A percentile compares a stretch with the other conserved stretches of the same genome.
Evolutionary conservation across 371 early-diverging fungal species (phyloP).

Genomic region (Rhizomucor pusillus): DNA sequence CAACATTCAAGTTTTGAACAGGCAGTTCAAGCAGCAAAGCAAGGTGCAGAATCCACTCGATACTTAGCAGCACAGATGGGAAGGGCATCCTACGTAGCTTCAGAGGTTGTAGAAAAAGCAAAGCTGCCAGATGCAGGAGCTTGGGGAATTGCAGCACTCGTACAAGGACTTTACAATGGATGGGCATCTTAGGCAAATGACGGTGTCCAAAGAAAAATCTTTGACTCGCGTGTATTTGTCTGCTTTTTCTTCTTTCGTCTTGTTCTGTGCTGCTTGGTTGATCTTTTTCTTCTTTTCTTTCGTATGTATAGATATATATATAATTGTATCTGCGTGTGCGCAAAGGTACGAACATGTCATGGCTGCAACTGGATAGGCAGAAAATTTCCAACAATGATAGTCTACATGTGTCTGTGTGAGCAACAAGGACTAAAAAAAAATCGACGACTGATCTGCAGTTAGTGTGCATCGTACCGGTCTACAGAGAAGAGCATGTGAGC

Average conservation of each 20-base stretch:
- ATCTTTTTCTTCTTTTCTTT: no score
- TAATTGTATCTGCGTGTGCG: no score
- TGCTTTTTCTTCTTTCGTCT: not conserved
- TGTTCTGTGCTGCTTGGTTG: no score
- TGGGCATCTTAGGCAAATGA: not conserved
- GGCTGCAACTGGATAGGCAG: conserved; percentile 60
- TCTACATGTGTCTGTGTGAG: conserved; percentile 22
- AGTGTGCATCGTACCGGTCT: conserved; percentile 23
- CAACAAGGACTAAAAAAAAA: not conserved
- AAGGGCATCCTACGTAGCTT: conserved; percentile 68
- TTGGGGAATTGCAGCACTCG: conserved; percentile 56
- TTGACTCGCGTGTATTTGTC: no score
- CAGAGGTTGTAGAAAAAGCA: conserved; percentile 39
- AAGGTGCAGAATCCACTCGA: conserved; percentile 61
- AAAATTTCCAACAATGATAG: conserved; percentile 79
- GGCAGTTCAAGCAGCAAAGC: conserved; percentile 55
- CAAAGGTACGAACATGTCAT: conserved; percentile 2
- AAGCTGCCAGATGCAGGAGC: conserved; percentile 71
- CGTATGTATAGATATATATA: no score
- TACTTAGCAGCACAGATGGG: conserved; percentile 63
- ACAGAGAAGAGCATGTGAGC: not conserved
- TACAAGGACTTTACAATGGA: conserved; percentile 34
- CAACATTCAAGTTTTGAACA: conserved; percentile 22
- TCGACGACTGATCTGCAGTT: not conserved
- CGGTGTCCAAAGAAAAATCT: no score